Base-by-base conservation (phyloP, 306 rosid species). In the Begonia masoniana region DNA sequence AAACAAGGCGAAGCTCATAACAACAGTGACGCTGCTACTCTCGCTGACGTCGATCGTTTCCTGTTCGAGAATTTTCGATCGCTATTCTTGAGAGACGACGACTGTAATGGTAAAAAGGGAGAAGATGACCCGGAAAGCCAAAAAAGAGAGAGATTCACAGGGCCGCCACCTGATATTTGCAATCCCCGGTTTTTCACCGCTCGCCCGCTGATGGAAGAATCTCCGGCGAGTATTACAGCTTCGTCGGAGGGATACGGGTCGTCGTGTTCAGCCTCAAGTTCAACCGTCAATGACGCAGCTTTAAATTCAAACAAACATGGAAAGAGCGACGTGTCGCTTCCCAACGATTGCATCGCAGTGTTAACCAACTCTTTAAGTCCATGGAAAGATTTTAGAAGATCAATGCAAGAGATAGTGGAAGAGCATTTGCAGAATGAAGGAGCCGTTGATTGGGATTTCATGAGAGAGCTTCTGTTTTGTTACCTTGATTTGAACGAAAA, bases 61-160 rank as follows among this genome's bases (percentile, higher is more conserved):
- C 82, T 88, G 56, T 43, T 76, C 0, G 95, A 88, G 66, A 88
- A 88, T 56, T 88, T 84, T 78, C 76, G 75, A 63, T 79, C 93
- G 6, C 62, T 84, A 0, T 88, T 70, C 43, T 49, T 66, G 1
- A 59, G 26, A 23, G 88, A 77, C 6, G 63, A 62, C 1, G 78
- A 74, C 10, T 74, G 46, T 56, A 24, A n/a, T 2, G 5, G 48
- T 2, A 61, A 51, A 9, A 13, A 4, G 23, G 39, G 4, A n/a
- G 43, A 42, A 7, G 47, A 41, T 39, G 17, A 14, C 15, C 54
- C 41, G 15, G 47, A 17, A 3, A 19, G 43, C 17, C 15, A 56
- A 21, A 66, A 68, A 2, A 66, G 80, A 4, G 81, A 70, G 9
- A 42, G 78, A 57, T 68, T 73, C 23, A 4, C 42, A 1, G 66